A percentile compares a stretch with the other conserved stretches of the same genome.
Evolutionary conservation across 2,329 filamentous ascomycete species (phyloP).

Genomic region (Botrytis aclada): DNA sequence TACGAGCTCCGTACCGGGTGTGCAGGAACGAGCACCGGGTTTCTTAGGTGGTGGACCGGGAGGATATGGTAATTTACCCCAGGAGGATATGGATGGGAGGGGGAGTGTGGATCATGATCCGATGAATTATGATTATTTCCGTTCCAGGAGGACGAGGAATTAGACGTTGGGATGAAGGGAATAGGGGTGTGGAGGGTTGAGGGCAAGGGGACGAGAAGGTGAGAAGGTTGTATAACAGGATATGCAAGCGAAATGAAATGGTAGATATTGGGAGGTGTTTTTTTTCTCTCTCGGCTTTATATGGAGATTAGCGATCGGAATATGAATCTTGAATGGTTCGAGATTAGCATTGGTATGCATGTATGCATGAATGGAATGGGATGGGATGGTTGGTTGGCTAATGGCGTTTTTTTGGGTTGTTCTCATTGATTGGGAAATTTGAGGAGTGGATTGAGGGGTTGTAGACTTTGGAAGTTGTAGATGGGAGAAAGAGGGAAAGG

Average conservation of each 20-base stretch:
- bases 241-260: conserved; percentile 9
- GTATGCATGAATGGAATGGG: neutral
- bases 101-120: conserved; percentile 33
- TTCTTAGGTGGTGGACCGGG: conserved; percentile 56
- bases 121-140: conserved; percentile 37
- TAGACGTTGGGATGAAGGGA: neutral
- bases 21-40: conserved; percentile 43
- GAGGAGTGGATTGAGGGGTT: neutral
- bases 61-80: conserved; percentile 58
- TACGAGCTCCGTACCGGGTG: neutral
- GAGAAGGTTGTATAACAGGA: neutral
- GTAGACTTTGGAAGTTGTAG: neutral
- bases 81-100: conserved; percentile 39
- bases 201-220: too few species aligned
- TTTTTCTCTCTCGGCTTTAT: neutral
- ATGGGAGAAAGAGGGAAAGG: neutral
- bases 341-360: neutral
- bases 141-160: conserved; percentile 25
- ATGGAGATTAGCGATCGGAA: conserved; percentile 2
- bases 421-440: neutral
- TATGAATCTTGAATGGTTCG: neutral
- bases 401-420: neutral
- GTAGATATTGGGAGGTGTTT: conserved; percentile 10
- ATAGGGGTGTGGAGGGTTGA: neutral
- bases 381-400: neutral